A percentile compares a stretch with the other conserved stretches of the same genome.
These are phyloP conservation scores for Pseudoturritis turrita DNA, from an alignment of 345 rosid species.

Conservation along the genomic window DNA sequence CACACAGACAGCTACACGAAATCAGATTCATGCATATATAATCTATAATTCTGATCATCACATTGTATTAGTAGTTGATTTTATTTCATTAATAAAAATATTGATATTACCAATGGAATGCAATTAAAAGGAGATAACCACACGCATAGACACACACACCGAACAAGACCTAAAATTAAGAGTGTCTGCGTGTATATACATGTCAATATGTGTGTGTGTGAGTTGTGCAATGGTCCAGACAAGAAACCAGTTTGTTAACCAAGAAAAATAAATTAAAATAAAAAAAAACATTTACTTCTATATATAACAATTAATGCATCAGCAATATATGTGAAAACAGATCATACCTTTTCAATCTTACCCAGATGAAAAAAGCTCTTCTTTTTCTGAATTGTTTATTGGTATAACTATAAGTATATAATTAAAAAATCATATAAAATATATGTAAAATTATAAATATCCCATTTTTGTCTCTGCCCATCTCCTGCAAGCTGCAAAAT, in stretches of 20 bases:
- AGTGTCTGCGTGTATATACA: background rate
- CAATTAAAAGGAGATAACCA: background rate
- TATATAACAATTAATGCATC: constrained; percentile 23
- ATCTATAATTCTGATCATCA: background rate
- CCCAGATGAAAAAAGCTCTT: background rate
- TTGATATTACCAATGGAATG: background rate
- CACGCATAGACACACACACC: constrained; percentile 19
- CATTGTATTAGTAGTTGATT: background rate
- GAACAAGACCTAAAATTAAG: constrained; percentile 17
- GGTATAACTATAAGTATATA: no score
- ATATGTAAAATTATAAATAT: background rate
- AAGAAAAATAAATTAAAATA: background rate
- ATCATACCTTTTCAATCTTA: constrained; percentile 22
- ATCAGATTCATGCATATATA: background rate
- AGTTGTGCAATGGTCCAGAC: constrained; percentile 20
- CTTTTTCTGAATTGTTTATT: background rate
- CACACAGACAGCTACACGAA: background rate
- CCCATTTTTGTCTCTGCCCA: constrained; percentile 19
- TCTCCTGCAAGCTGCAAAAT: constrained; percentile 29
- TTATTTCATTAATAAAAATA: background rate
- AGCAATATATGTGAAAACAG: constrained; percentile 19
- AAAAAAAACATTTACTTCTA: background rate
- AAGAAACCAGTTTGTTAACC: background rate
- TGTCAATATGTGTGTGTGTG: background rate
- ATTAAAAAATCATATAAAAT: background rate